Evolutionary conservation across 169 alveolate species (phyloP), one percentile per base, ranked within the genome.

Genomic region (Theileria orientalis): DNA sequence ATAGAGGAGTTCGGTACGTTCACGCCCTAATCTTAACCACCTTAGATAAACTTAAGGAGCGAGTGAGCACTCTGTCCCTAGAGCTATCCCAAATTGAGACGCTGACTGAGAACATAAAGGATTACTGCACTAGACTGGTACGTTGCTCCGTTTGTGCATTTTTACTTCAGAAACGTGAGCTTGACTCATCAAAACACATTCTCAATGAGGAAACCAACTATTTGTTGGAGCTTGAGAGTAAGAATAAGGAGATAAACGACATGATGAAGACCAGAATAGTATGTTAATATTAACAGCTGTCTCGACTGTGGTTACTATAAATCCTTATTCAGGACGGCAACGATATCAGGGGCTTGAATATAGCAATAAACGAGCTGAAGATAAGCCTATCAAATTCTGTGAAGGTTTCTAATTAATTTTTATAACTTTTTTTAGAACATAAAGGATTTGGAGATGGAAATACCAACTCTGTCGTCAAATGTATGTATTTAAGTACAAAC

Each of bases 11-110:
- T 70, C 41, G 83, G 75, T 49, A 67, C 23, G 30, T 2, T 7
- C 23, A 25, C 2, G n/a, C 33, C 3, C 8, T 23, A 21, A 54
- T 54, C 23, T 27, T 13, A 54, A 37, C 9, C n/a, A 33, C n/a
- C 14, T 54, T 23, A 54, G 63, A 72, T 5, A 57, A 66, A 13
- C 54, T 63, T n/a, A 76, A 76, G 56, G 80, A 76, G 27, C 40
- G 85, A 70, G 69, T 76, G 0, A 30, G 47, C 11, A 69, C 64
- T 19, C 70, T 74, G 6, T 52, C n/a, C 3, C 40, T 33, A 41
- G 85, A 76, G 42, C 41, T 76, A 32, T 23, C 60, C 33, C 60
- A 60, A 35, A 76, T 76, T 0, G 85, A 76, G 27, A 74, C 33
- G 21, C 47, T 69, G 13, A 68, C 78, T 1, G 60, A 51, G 9